A percentile compares a stretch with the other conserved stretches of the same genome.
These are phyloP conservation scores for Fomitopsis pinicola DNA, from an alignment of 1,284 basidiomycete genomes.

Conservation along the genomic window DNA sequence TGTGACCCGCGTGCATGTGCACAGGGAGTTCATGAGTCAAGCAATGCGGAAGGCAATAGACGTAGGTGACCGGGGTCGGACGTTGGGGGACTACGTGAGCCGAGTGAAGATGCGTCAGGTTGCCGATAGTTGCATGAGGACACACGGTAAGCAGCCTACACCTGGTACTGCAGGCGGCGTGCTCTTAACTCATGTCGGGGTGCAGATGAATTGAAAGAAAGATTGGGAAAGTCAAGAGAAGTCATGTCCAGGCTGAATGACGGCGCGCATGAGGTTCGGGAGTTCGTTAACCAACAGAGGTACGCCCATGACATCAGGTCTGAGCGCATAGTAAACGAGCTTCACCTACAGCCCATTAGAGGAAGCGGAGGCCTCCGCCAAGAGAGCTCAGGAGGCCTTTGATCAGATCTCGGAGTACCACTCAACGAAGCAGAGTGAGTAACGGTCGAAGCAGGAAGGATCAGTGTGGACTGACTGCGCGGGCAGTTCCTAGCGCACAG, in stretches of 20 bases:
- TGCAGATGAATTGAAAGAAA: slow-evolving; percentile 50
- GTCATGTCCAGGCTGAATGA: slow-evolving; percentile 50
- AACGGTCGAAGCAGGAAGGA: not conserved
- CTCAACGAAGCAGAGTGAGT: slow-evolving; percentile 32
- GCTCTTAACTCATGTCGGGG: not conserved
- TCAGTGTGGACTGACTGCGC: not conserved
- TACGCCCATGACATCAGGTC: slow-evolving; percentile 26
- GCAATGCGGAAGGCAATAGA: slow-evolving; percentile 63
- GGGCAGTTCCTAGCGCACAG: slow-evolving; percentile 43
- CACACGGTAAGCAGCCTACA: slow-evolving; percentile 48
- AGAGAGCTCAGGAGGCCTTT: slow-evolving; percentile 53
- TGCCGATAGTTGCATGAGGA: slow-evolving; percentile 65
- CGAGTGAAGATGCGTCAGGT: slow-evolving; percentile 76
- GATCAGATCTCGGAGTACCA: slow-evolving; percentile 46
- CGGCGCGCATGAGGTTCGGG: slow-evolving; percentile 57
- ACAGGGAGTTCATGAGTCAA: slow-evolving; percentile 70
- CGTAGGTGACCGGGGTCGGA: slow-evolving; percentile 58
- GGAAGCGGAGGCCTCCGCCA: slow-evolving; percentile 51
- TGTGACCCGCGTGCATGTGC: slow-evolving; percentile 58
- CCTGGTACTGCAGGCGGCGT: not conserved
- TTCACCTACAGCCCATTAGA: slow-evolving; percentile 44
- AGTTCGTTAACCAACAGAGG: slow-evolving; percentile 43
- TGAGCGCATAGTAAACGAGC: slow-evolving; percentile 5
- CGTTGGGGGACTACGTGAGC: slow-evolving; percentile 78
- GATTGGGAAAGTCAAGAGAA: slow-evolving; percentile 51